Evolutionary conservation across 176 grass and related monocot species (phyloP), one percentile per base, ranked within the genome.

Genomic region (Lolium multiflorum): DNA sequence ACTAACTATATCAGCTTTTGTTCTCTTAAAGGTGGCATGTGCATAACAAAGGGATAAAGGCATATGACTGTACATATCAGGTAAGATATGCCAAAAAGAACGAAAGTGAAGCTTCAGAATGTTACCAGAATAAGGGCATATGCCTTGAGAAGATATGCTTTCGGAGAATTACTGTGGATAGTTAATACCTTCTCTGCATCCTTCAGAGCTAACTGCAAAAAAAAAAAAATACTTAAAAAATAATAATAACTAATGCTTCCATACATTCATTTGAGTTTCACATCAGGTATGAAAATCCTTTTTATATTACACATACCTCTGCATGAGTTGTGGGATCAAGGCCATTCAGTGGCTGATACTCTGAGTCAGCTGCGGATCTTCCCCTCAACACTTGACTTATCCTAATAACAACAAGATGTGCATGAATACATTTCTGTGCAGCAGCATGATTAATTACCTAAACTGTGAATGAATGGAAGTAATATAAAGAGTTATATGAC

Each of bases 281-380:
- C 59, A 87, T 28, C 38, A 83, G 6, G 51, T 72, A 75, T 13
- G 51, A 48, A 67, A 64, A 43, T 47, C 24, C 62, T 81, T 67
- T 21, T 21, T 20, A 10, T 70, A 74, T 18, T 44, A 81, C n/a
- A 44, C 78, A 87, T 79, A 96, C 97, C 89, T 99, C 97, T 38
- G 94, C 97, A 96, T 99, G 90, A 37, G 87, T 96, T 90, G 92
- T 99, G 67, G 97, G 97, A 90, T 99, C 97, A 84, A 99, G 92
- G 10, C 97, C 97, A 90, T 99, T 90, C 69, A 99, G 41, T 22
- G 94, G 90, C 62, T 99, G 66, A 85, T 88, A 88, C 81, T 99
- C 97, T 80, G 97, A 99, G 65, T 96, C 93, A 86, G 86, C 81
- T 89, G 97, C 92, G 16, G 97, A 87, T 85, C 94, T 89, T 79